Conservation (phyloP, 345 rosid genomes). For the Populus alba region DNA sequence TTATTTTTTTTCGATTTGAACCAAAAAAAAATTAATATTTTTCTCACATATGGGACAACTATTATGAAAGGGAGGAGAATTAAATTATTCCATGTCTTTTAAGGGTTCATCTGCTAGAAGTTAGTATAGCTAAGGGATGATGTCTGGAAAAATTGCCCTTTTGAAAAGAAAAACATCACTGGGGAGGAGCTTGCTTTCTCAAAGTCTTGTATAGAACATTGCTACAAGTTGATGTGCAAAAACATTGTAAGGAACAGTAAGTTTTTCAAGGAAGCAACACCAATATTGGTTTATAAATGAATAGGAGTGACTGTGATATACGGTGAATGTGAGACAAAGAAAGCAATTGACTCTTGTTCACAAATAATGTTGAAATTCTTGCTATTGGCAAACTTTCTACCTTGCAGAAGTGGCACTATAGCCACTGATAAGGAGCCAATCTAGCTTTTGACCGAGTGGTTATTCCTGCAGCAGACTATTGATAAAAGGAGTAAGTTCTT, state of each 20-base stretch:
- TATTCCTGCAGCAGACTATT: slow-evolving; percentile 67
- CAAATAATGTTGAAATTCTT: neutral
- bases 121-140: neutral
- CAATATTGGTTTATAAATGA: neutral
- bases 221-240: neutral
- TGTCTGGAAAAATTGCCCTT: neutral
- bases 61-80: neutral
- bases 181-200: neutral
- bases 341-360: neutral
- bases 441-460: slow-evolving; percentile 90
- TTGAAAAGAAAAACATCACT: neutral
- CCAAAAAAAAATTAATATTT: too few species aligned
- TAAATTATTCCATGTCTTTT: too few species aligned
- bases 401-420: slow-evolving; percentile 61
- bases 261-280: neutral
- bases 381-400: slow-evolving; percentile 10
- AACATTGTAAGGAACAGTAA: neutral
- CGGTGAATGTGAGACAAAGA: neutral
- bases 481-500: slow-evolving; percentile 11
- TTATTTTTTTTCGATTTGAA: neutral
- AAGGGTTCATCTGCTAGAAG: neutral
- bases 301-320: neutral
- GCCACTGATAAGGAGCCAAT: slow-evolving; percentile 86
- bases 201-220: neutral
- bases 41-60: neutral